phyloP scores from a whole-genome alignment of 345 rosid genomes.

The Salix viminalis region DNA sequence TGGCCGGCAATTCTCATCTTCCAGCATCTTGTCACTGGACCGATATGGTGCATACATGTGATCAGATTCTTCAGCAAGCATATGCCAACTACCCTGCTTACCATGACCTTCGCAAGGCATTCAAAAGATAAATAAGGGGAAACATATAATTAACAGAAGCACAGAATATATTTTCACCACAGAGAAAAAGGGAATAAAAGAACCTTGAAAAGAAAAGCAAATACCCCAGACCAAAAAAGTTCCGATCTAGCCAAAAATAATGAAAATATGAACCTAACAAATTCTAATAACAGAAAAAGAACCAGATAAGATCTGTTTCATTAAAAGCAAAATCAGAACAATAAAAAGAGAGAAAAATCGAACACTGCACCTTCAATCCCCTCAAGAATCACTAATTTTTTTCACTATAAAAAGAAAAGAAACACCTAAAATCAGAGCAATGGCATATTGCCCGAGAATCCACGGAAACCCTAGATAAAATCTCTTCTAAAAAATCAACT shows the following conservation, averaged over 20 bases:
- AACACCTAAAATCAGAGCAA: not conserved
- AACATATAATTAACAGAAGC: constrained; percentile 27
- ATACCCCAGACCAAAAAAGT: not conserved
- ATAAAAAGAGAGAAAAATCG: not conserved
- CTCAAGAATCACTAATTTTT: not conserved
- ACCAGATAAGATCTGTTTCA: not conserved
- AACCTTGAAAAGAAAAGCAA: not conserved
- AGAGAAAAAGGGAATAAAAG: not conserved
- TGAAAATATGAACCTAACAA: not conserved
- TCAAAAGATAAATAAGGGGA: constrained; percentile 24
- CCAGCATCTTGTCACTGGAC: constrained; percentile 52
- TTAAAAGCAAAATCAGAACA: not conserved
- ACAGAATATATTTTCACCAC: constrained; percentile 10
- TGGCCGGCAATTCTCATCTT: constrained; percentile 49
- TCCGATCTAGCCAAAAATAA: not conserved
- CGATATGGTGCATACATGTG: constrained; percentile 55
- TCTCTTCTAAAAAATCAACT: not conserved
- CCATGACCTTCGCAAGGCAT: constrained; percentile 67
- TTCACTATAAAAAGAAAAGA: not conserved
- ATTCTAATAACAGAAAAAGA: not conserved
- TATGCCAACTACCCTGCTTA: constrained; percentile 81
- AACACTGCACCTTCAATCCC: not conserved
- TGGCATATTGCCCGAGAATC: not conserved
- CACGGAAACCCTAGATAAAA: constrained; percentile 1
- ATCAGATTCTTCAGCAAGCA: constrained; percentile 60